These are phyloP conservation scores for Lecanicillium sp. DNA, from an alignment of 2,329 filamentous ascomycete genomes.

Conservation along the genomic window DNA sequence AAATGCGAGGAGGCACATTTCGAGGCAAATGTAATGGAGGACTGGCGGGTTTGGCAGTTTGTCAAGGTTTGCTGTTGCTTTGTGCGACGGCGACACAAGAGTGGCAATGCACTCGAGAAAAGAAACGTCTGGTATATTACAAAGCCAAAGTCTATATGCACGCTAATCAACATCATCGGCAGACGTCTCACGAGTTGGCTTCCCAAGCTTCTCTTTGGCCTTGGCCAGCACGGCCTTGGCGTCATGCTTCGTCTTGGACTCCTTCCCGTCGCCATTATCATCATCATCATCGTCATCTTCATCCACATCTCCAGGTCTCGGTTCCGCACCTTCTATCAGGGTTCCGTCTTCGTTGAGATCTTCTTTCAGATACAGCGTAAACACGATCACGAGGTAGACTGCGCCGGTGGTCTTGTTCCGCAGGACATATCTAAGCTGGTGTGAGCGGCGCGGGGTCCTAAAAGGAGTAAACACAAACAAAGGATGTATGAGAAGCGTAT, in stretches of 20 bases:
- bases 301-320: conserved; percentile 11
- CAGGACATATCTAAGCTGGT: conserved; percentile 84
- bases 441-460: conserved; percentile 54
- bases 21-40: too few relatives aligned
- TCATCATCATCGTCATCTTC: too few relatives aligned
- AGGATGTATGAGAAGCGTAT: conserved; percentile 13
- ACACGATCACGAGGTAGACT: conserved; percentile 73
- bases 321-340: conserved; percentile 34
- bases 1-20: too few relatives aligned
- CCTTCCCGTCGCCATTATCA: conserved; percentile 2
- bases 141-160: too few relatives aligned
- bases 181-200: conserved; percentile 20
- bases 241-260: conserved; percentile 19
- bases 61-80: too few relatives aligned
- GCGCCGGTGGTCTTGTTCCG: conserved; percentile 69
- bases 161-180: conserved; percentile 37
- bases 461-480: conserved; percentile 9
- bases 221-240: conserved; percentile 29
- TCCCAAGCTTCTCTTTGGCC: conserved; percentile 28
- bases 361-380: conserved; percentile 67
- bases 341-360: conserved; percentile 53
- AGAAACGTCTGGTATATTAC: too few relatives aligned
- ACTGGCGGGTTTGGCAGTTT: too few relatives aligned
- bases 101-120: too few relatives aligned
- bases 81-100: too few relatives aligned